A percentile compares a stretch with the other conserved stretches of the same genome.
Evolutionary conservation across 257 asterid species (phyloP).

Genomic region (Gentiana straminea): DNA sequence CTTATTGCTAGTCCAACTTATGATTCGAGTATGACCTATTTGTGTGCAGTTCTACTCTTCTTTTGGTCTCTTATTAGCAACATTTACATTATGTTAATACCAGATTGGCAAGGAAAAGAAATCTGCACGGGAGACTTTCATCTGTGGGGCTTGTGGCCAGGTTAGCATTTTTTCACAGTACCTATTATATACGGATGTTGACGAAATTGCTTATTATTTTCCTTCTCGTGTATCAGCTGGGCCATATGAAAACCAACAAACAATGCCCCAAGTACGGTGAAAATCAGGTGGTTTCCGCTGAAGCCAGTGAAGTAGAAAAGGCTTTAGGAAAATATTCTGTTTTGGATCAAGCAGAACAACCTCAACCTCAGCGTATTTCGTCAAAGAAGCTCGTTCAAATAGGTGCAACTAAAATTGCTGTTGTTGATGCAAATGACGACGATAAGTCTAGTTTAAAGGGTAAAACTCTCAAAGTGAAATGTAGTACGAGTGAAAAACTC

Average conservation of each 20-base stretch:
- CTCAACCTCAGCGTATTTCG: slow-evolving; percentile 24
- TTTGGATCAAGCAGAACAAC: slow-evolving; percentile 48
- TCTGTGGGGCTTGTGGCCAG: slow-evolving; percentile 99
- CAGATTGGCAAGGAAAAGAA: slow-evolving; percentile 91
- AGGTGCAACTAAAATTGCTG: slow-evolving; percentile 42
- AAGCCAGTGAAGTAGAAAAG: slow-evolving; percentile 57
- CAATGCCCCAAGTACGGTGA: slow-evolving; percentile 94
- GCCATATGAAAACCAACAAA: slow-evolving; percentile 99
- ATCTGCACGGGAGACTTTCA: slow-evolving; percentile 89
- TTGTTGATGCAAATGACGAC: slow-evolving; percentile 54
- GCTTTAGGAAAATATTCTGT: slow-evolving; percentile 30
- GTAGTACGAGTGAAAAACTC: slow-evolving; percentile 58
- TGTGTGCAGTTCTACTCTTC: neutral
- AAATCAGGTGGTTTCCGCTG: slow-evolving; percentile 59
- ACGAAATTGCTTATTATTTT: slow-evolving; percentile 2
- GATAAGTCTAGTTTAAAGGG: slow-evolving; percentile 70
- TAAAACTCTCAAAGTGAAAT: slow-evolving; percentile 77
- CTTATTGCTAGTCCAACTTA: too few species aligned
- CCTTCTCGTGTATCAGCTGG: slow-evolving; percentile 44
- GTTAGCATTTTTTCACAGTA: slow-evolving; percentile 30
- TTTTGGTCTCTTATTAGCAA: neutral
- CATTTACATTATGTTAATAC: slow-evolving; percentile 13
- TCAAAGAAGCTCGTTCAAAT: slow-evolving; percentile 52
- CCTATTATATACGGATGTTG: slow-evolving; percentile 7
- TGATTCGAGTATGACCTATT: too few species aligned